Conservation (phyloP, 108 stramenopile species). For the Cyclostephanos invisitatus region DNA sequence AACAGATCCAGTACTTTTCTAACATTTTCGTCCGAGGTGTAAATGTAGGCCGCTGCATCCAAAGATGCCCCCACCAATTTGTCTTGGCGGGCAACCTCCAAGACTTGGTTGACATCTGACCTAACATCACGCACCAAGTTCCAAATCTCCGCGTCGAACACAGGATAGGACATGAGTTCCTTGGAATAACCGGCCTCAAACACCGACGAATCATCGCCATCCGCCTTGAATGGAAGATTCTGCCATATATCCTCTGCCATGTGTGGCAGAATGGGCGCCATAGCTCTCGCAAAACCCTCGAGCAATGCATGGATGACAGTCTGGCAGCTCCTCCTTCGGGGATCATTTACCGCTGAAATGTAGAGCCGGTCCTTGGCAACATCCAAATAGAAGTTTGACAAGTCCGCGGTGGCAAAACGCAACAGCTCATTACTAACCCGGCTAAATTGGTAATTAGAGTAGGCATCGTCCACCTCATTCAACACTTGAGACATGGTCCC, state of each 20-base stretch:
- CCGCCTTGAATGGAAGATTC: conserved; percentile 75
- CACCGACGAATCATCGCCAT: conserved; percentile 62
- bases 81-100: conserved; percentile 81
- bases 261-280: conserved; percentile 95
- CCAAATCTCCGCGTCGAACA: conserved; percentile 71
- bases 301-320: conserved; percentile 85
- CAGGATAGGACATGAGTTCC: conserved; percentile 53
- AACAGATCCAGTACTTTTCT: conserved; percentile 54
- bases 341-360: conserved; percentile 85
- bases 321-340: conserved; percentile 88
- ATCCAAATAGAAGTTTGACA: conserved; percentile 98
- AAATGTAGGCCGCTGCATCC: conserved; percentile 80
- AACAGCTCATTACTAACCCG: conserved; percentile 84
- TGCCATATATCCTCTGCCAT: conserved; percentile 99
- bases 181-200: conserved; percentile 80
- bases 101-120: conserved; percentile 86
- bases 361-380: conserved; percentile 97
- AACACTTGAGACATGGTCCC: conserved; percentile 75
- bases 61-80: conserved; percentile 89
- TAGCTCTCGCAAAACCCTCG: conserved; percentile 81
- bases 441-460: conserved; percentile 86
- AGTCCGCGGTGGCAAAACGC: conserved; percentile 87
- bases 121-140: conserved; percentile 69
- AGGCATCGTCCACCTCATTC: conserved; percentile 88
- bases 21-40: conserved; percentile 65